phyloP scores from a whole-genome alignment of 2,329 filamentous ascomycete species.

The Fonsecaea nubica region DNA sequence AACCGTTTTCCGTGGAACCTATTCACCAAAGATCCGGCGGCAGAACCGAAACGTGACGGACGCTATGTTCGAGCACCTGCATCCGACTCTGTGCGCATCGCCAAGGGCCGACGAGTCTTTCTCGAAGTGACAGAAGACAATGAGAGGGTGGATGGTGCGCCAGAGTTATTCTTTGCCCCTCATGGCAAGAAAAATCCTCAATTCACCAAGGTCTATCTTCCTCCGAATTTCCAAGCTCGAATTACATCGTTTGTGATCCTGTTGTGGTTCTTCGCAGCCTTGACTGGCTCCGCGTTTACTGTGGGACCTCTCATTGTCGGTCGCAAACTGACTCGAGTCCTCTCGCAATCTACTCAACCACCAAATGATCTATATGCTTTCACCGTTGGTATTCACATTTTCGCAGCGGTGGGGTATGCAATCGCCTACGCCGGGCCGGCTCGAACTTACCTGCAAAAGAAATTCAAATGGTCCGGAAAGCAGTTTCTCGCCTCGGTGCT shows the following conservation, averaged over 20 bases:
- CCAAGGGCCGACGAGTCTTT: constrained; percentile 82
- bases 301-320: constrained; percentile 87
- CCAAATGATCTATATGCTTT: constrained; percentile 98
- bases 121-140: constrained; percentile 74
- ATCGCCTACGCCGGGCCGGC: constrained; percentile 55
- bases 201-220: constrained; percentile 78
- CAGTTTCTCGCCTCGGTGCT: constrained; percentile 29
- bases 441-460: constrained; percentile 22
- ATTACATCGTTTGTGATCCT: constrained; percentile 85
- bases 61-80: constrained; percentile 90
- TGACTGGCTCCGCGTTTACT: constrained; percentile 83
- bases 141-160: constrained; percentile 66
- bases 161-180: constrained; percentile 61
- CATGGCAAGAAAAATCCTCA: constrained; percentile 66
- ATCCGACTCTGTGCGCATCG: constrained; percentile 92
- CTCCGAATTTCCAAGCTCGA: constrained; percentile 80
- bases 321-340: constrained; percentile 73
- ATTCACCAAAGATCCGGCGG: constrained; percentile 18
- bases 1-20: constrained; percentile 64
- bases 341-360: constrained; percentile 73
- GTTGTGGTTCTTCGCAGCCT: constrained; percentile 91
- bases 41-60: constrained; percentile 62
- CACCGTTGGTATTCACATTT: constrained; percentile 82
- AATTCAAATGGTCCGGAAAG: constrained; percentile 31
- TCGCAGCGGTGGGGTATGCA: constrained; percentile 72